Conservation (phyloP, 257 asterid genomes). For the Scutellaria baicalensis region DNA sequence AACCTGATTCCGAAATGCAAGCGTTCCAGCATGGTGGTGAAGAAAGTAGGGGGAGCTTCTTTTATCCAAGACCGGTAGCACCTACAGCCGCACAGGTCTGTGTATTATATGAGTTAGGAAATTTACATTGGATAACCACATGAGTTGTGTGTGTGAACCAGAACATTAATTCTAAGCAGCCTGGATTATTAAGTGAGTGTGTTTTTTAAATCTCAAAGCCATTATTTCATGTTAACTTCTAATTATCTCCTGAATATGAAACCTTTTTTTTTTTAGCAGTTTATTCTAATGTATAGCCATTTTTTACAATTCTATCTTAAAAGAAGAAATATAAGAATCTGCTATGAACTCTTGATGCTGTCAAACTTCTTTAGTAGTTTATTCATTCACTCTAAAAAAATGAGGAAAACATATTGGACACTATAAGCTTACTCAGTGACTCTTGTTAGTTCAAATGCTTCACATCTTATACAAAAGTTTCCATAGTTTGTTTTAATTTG, state of each 20-base stretch:
- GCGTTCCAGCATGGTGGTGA: constrained; percentile 74
- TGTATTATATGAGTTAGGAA: constrained; percentile 9
- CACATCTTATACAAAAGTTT: background rate
- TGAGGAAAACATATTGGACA: background rate
- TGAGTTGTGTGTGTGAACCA: background rate
- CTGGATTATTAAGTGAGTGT: background rate
- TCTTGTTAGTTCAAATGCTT: background rate
- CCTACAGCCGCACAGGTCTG: constrained; percentile 97
- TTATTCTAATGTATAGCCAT: background rate
- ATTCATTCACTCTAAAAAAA: background rate
- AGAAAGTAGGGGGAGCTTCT: constrained; percentile 70
- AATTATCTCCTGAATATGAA: background rate
- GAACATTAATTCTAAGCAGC: background rate
- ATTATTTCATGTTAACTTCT: background rate
- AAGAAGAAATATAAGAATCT: background rate
- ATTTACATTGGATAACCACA: constrained; percentile 2
- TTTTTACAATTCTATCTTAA: background rate
- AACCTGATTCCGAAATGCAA: constrained; percentile 77
- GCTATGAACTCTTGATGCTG: background rate
- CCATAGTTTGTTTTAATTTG: background rate
- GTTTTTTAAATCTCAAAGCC: background rate
- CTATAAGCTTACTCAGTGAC: background rate
- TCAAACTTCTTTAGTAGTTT: background rate
- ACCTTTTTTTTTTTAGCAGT: background rate
- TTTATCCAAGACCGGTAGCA: constrained; percentile 95